Evolutionary conservation across 2,329 filamentous ascomycete species (phyloP).

Genomic region (Aciculosporium take): DNA sequence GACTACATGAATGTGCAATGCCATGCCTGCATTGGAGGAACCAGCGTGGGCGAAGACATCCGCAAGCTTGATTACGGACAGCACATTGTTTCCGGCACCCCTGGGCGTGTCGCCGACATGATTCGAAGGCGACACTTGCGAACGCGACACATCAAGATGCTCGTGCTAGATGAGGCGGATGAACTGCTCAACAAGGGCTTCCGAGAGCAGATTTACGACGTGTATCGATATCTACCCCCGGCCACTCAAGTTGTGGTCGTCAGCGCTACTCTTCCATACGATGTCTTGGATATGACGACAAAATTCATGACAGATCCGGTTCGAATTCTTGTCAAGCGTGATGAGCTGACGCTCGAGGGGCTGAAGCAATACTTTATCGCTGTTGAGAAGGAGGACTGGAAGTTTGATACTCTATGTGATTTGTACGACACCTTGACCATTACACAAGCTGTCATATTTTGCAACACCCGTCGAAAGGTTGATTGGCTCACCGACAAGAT

Average conservation of each 20-base stretch:
- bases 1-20: slow-evolving; percentile 99
- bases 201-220: slow-evolving; percentile 97
- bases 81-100: slow-evolving; percentile 93
- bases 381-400: slow-evolving; percentile 99
- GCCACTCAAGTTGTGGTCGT: slow-evolving; percentile 98
- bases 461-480: slow-evolving; percentile 97
- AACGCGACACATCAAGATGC: slow-evolving; percentile 50
- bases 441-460: slow-evolving; percentile 98
- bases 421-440: slow-evolving; percentile 98
- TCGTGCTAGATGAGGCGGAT: slow-evolving; percentile 47
- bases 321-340: slow-evolving; percentile 93
- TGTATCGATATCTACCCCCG: slow-evolving; percentile 91
- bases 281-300: slow-evolving; percentile 97
- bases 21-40: slow-evolving; percentile 95
- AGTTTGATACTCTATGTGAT: slow-evolving; percentile 96
- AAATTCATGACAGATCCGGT: slow-evolving; percentile 99
- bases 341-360: slow-evolving; percentile 92
- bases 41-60: slow-evolving; percentile 95
- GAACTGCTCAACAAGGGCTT: slow-evolving; percentile 80
- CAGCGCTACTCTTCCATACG: slow-evolving; percentile 90
- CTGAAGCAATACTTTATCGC: slow-evolving; percentile 99
- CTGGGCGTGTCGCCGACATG: slow-evolving; percentile 72
- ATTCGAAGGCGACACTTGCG: slow-evolving; percentile 42
- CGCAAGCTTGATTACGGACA: slow-evolving; percentile 94
- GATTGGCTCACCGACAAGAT: slow-evolving; percentile 99